Evolutionary conservation across 345 rosid species (phyloP), one percentile per base, ranked within the genome.

Genomic region (Adansonia digitata): DNA sequence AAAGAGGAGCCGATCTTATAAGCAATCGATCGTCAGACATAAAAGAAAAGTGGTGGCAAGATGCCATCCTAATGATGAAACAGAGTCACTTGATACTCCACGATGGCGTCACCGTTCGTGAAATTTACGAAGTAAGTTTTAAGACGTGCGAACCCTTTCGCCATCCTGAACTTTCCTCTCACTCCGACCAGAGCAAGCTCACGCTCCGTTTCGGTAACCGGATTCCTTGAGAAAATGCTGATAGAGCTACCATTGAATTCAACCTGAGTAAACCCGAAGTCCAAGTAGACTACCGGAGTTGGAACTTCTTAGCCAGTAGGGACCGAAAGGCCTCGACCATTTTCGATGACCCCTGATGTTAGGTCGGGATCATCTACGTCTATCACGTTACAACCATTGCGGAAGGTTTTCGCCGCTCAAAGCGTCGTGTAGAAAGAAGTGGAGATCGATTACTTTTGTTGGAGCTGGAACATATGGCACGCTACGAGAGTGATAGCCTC

Each of bases 101-200:
- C 17, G 27, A 56, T 56, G 34, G 61, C 31, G 14, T 56, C 56
- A 0, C 56, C 24, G 9, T 0, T 51, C 24, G 51, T 60, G 5
- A 1, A 7, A 57, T 77, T 45, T 4, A 55, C 2, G 35, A 10
- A 48, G 43, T 45, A 43, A 3, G 81, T 74, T 15, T 31, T 75
- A n/a, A 81, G 29, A n/a, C 17, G 4, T 1, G 63, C 63, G 27
- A 27, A 59, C 63, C 63, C 39, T 59, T 59, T 15, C 1, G 63
- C 98, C 79, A 81, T 52, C 67, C 63, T 72, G 15, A 81, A 75
- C 34, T 66, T 67, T 7, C 78, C 78, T 55, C 78, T 77, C 37
- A 81, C 79, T 35, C 81, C 84, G 27, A 74, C 78, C 73, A 81
- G 77, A 9, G 79, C 81, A 35, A 81, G 51, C 73, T 81, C 79